Evolutionary conservation across 1,284 basidiomycete genomes (phyloP).

Genomic region (Phlebopus sp.): DNA sequence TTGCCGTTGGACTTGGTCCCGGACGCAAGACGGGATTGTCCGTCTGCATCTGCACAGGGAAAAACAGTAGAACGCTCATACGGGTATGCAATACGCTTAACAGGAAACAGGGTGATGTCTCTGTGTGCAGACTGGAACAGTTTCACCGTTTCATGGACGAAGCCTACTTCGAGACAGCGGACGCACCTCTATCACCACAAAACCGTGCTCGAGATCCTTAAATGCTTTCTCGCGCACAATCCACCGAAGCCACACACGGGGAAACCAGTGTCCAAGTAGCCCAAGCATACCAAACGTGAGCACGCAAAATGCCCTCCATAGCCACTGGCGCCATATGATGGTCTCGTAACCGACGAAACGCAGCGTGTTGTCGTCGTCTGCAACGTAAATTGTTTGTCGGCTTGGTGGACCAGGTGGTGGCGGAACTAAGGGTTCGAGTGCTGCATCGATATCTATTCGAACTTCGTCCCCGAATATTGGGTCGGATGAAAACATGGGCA

Average conservation of each 20-base stretch:
- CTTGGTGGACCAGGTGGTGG: constrained; percentile 76
- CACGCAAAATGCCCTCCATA: constrained; percentile 76
- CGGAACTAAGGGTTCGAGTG: constrained; percentile 56
- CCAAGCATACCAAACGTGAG: constrained; percentile 75
- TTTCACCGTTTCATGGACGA: constrained; percentile 2
- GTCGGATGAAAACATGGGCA: constrained; percentile 70
- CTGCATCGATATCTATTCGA: constrained; percentile 72
- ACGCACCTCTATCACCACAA: constrained; percentile 88
- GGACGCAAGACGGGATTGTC: constrained; percentile 22
- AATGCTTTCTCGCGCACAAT: constrained; percentile 87
- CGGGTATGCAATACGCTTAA: constrained; percentile 69
- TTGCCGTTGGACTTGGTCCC: constrained; percentile 22
- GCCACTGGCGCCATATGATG: constrained; percentile 56
- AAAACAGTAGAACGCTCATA: constrained; percentile 81
- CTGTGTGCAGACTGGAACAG: constrained; percentile 73
- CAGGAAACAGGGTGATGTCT: constrained; percentile 75
- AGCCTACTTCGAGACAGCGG: constrained; percentile 9
- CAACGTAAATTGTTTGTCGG: constrained; percentile 83
- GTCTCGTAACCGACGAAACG: constrained; percentile 89
- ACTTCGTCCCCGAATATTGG: constrained; percentile 78
- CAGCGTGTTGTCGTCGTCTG: constrained; percentile 90
- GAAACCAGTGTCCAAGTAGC: constrained; percentile 92
- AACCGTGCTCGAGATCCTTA: constrained; percentile 64
- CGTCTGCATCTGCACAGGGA: constrained; percentile 34
- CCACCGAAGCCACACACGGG: constrained; percentile 84